Percentiles rank a stretch among this genome's conserved stretches.
phyloP scores from a whole-genome alignment of 2,329 filamentous ascomycete species.

The Madurella fahalii region DNA sequence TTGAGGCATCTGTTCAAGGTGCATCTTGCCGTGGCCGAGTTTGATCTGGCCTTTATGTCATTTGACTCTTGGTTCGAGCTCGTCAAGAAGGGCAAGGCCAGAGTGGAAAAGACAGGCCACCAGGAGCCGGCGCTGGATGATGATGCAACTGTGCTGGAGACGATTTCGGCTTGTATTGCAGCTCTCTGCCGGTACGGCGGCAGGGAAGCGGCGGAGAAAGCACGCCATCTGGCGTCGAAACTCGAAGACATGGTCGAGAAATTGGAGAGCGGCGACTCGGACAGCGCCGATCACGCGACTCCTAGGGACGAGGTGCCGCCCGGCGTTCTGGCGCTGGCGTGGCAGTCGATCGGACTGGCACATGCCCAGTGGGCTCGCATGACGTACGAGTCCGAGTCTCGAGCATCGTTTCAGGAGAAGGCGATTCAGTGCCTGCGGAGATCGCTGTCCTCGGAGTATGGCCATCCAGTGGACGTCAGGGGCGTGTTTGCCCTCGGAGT shows the following conservation, averaged over 20 bases:
- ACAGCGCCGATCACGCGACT: constrained; percentile 17
- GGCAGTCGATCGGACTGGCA: constrained; percentile 80
- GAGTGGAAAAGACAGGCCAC: constrained; percentile 74
- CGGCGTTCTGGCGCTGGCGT: constrained; percentile 63
- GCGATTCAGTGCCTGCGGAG: constrained; percentile 73
- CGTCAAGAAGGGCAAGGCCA: constrained; percentile 76
- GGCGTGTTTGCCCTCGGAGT: constrained; percentile 76
- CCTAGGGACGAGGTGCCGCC: constrained; percentile 46
- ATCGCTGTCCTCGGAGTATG: constrained; percentile 64
- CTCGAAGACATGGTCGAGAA: constrained; percentile 74
- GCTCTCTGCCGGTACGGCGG: constrained; percentile 80
- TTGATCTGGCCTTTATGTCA: constrained; percentile 84
- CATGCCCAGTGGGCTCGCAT: constrained; percentile 83
- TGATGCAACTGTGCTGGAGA: constrained; percentile 71
- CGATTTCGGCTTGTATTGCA: constrained; percentile 73
- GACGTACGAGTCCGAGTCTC: constrained; percentile 69
- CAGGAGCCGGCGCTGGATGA: constrained; percentile 69
- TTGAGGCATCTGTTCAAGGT: constrained; percentile 82
- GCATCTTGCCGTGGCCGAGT: constrained; percentile 83
- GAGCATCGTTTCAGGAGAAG: constrained; percentile 70
- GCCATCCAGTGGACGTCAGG: constrained; percentile 65
- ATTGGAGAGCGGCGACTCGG: constrained; percentile 36
- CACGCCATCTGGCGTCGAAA: constrained; percentile 63
- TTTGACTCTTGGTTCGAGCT: constrained; percentile 91
- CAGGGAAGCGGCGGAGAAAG: constrained; percentile 71